phyloP scores from a whole-genome alignment of 1,284 basidiomycete species.

The Volvariella surrecta region DNA sequence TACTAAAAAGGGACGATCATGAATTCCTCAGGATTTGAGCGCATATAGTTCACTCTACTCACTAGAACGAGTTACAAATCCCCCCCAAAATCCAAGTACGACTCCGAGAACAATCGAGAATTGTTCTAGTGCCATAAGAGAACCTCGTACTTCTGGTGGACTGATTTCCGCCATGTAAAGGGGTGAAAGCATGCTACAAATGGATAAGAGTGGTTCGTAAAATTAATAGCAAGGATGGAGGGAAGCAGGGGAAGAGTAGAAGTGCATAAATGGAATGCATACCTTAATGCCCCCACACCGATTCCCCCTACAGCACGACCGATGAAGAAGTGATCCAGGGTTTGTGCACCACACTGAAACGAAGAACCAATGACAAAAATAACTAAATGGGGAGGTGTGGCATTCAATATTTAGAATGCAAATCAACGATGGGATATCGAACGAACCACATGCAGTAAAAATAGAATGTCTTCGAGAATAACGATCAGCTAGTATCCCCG shows the following conservation, averaged over 20 bases:
- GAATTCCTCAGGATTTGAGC: not conserved
- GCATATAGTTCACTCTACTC: constrained; percentile 33
- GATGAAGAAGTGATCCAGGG: constrained; percentile 47
- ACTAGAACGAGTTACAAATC: constrained; percentile 65
- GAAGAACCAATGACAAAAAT: constrained; percentile 66
- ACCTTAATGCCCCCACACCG: constrained; percentile 76
- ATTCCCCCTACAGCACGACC: constrained; percentile 69
- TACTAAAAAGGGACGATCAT: constrained; percentile 25
- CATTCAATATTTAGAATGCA: constrained; percentile 2
- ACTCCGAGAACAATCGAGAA: constrained; percentile 73
- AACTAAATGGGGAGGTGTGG: constrained; percentile 29
- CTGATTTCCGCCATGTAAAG: constrained; percentile 81
- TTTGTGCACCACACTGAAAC: constrained; percentile 56
- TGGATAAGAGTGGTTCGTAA: constrained; percentile 1
- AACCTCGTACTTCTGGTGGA: constrained; percentile 74
- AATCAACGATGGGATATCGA: not conserved
- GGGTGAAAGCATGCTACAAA: constrained; percentile 60
- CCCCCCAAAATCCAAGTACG: constrained; percentile 75
- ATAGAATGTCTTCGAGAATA: constrained; percentile 63
- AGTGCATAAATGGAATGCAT: constrained; percentile 3
- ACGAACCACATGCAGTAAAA: constrained; percentile 55
- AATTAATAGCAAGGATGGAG: not conserved
- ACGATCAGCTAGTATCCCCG: constrained; percentile 60
- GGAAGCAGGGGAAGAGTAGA: not conserved
- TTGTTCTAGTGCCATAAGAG: constrained; percentile 73